These are phyloP conservation scores for Neonectria sp. DNA, from an alignment of 2,329 filamentous ascomycete genomes.

Conservation along the genomic window DNA sequence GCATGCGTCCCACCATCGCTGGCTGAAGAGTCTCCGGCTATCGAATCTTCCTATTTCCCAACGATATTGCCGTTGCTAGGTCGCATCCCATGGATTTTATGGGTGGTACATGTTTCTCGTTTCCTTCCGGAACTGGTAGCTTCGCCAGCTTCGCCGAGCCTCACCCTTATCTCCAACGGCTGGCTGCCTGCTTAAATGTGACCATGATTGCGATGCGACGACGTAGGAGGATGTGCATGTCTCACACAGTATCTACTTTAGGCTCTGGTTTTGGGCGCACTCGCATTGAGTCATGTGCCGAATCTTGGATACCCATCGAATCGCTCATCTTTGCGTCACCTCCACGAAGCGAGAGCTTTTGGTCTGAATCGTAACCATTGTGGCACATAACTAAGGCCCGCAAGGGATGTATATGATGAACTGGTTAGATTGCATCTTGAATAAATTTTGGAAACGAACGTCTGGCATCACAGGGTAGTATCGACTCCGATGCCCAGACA, in stretches of 20 bases:
- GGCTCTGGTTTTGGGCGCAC: not conserved
- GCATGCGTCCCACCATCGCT: not conserved
- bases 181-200: not conserved
- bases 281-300: not conserved
- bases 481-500: no score
- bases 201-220: not conserved
- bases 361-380: not conserved
- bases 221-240: not conserved
- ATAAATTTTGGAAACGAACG: no score
- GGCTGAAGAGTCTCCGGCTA: not conserved
- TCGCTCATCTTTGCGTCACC: not conserved
- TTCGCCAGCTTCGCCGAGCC: conserved; percentile 13
- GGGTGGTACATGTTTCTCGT: not conserved
- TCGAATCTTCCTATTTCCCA: not conserved
- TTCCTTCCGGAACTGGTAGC: conserved; percentile 16
- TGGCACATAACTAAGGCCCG: not conserved
- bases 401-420: no score
- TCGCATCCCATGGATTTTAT: not conserved
- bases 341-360: not conserved
- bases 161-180: not conserved
- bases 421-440: no score
- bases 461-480: no score
- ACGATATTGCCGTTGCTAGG: not conserved
- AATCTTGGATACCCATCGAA: no score
- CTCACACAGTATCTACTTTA: not conserved